Evolutionary conservation across 208 protist species (phyloP).

Genomic region (Crithidia mellificae): DNA sequence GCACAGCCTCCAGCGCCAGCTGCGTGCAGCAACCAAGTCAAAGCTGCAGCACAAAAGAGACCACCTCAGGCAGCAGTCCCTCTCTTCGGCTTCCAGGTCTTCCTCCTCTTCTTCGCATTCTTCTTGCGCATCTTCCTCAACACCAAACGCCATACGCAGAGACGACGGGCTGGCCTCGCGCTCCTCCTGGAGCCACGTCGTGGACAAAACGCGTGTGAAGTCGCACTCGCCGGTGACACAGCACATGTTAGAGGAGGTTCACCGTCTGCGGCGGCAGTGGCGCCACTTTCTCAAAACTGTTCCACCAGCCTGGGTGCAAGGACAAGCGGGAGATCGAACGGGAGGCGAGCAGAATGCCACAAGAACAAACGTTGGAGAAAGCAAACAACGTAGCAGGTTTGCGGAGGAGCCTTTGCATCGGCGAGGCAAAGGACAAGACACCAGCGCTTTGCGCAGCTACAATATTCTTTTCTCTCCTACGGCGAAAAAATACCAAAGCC

Average conservation of each 20-base stretch:
- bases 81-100: background rate
- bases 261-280: constrained; percentile 56
- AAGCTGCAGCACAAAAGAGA: no score
- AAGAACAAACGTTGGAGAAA: no score
- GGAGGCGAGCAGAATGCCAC: background rate
- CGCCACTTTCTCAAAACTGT: constrained; percentile 30
- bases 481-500: no score
- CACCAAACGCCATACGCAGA: background rate
- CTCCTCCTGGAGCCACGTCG: no score
- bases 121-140: background rate
- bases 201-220: no score
- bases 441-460: no score
- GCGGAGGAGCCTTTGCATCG: no score
- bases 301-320: background rate
- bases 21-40: background rate
- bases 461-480: no score
- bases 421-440: no score
- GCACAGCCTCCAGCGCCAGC: background rate
- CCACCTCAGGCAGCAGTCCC: background rate
- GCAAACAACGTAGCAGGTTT: no score
- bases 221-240: constrained; percentile 17
- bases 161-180: background rate
- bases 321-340: background rate
- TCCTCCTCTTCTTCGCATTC: background rate
- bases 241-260: constrained; percentile 42